A percentile compares a stretch with the other conserved stretches of the same genome.
These are phyloP conservation scores for Mucor piriformis DNA, from an alignment of 371 early-diverging fungal genomes.

Conservation along the genomic window DNA sequence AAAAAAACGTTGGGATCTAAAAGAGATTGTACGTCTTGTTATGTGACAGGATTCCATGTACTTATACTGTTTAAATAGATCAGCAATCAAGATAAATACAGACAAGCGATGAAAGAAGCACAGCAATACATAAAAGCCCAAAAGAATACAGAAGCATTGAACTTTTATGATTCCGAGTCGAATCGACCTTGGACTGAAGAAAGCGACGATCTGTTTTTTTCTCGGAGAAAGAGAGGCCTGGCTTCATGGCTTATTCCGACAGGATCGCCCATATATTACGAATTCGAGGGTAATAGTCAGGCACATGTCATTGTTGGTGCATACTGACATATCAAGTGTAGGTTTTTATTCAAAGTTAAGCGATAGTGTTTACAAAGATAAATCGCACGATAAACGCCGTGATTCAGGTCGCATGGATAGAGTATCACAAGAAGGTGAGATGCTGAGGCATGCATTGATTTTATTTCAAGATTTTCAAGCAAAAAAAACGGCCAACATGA, in stretches of 20 bases:
- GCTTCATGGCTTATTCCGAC: conserved; percentile 44
- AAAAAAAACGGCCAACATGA: conserved; percentile 45
- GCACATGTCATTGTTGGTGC: too few species aligned
- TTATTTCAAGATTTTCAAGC: conserved; percentile 62
- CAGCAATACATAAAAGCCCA: conserved; percentile 36
- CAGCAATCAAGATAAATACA: conserved; percentile 25
- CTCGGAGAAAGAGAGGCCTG: conserved; percentile 36
- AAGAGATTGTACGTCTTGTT: conserved; percentile 36
- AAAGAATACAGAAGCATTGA: neutral
- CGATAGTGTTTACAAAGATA: conserved; percentile 25
- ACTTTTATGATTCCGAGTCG: neutral
- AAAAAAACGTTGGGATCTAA: conserved; percentile 43
- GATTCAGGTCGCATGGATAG: conserved; percentile 6
- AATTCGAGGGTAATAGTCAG: conserved; percentile 55
- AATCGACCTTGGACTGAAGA: conserved; percentile 43
- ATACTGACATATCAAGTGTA: too few species aligned
- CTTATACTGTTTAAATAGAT: conserved; percentile 22
- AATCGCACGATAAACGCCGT: neutral
- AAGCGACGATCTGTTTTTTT: conserved; percentile 51
- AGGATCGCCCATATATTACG: conserved; percentile 51
- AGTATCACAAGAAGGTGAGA: conserved; percentile 41
- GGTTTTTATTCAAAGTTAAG: conserved; percentile 42
- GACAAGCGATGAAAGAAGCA: conserved; percentile 39
- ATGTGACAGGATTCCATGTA: neutral
- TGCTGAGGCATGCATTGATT: conserved; percentile 53